Percentiles rank a stretch among this genome's conserved stretches.
Evolutionary conservation across 352 stramenopile genomes (phyloP).

Genomic region (Blastocystis sp.): DNA sequence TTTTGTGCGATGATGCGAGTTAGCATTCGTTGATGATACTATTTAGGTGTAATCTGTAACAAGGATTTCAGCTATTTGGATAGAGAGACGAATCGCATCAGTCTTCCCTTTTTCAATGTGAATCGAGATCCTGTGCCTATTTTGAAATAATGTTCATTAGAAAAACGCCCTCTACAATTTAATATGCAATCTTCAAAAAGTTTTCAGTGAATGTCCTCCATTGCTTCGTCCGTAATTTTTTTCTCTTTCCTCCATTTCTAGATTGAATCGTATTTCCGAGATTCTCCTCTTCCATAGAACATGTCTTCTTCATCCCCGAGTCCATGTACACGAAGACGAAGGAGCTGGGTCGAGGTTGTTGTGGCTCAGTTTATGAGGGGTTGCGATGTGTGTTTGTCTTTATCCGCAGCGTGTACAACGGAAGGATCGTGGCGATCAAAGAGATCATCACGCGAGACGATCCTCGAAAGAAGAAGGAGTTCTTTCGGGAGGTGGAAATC

Average conservation of each 20-base stretch:
- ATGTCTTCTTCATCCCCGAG: not conserved
- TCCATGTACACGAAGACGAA: not conserved
- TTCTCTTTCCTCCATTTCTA: not conserved
- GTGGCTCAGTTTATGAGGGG: not conserved
- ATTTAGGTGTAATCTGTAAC: not conserved
- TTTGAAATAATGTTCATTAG: not conserved
- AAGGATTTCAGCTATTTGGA: not conserved
- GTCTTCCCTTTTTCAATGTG: not conserved
- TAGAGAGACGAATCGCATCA: not conserved
- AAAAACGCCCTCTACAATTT: not conserved
- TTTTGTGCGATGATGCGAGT: slow-evolving; percentile 1
- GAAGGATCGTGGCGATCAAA: not conserved
- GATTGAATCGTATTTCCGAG: not conserved
- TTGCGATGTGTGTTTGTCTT: not conserved
- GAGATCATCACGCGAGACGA: not conserved
- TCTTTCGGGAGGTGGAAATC: not conserved
- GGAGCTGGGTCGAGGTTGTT: not conserved
- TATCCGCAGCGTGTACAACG: not conserved
- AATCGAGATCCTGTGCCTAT: not conserved
- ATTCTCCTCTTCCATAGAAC: not conserved
- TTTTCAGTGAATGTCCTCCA: not conserved
- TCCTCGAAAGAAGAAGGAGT: not conserved
- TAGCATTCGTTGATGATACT: not conserved
- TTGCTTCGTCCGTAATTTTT: not conserved
- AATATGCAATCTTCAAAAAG: not conserved